Evolutionary conservation across 176 grass and related monocot genomes (phyloP).

Genomic region (Bolboschoenus planiculmis): DNA sequence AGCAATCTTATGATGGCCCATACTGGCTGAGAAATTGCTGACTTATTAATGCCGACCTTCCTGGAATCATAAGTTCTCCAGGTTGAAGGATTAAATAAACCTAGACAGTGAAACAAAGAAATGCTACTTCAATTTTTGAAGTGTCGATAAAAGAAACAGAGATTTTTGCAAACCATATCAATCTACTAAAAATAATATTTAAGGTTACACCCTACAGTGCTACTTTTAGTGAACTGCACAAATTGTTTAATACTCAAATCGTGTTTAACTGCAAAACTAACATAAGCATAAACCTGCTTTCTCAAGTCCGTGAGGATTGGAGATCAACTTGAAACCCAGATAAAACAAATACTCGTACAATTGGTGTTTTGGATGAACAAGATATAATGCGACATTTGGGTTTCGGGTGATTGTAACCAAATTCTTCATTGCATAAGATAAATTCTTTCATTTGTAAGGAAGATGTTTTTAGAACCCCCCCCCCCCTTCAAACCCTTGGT

Average conservation of each 20-base stretch:
- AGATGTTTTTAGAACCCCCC: background rate
- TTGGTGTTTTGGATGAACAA: background rate
- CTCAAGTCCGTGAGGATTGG: background rate
- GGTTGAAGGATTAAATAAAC: conserved; percentile 45
- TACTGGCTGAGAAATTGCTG: conserved; percentile 32
- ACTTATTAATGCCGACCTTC: conserved; percentile 34
- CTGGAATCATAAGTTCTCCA: conserved; percentile 61
- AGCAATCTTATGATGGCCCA: conserved; percentile 47
- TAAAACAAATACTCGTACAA: background rate
- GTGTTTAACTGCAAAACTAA: background rate
- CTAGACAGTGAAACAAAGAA: conserved; percentile 21
- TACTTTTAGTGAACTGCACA: background rate
- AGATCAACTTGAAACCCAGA: background rate
- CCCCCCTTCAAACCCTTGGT: too few species aligned
- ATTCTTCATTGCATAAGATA: background rate
- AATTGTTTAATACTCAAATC: background rate
- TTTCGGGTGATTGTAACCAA: too few species aligned
- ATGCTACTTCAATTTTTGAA: background rate
- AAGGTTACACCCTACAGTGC: background rate
- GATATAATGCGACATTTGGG: background rate
- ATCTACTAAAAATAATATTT: background rate
- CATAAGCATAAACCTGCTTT: background rate
- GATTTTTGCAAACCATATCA: background rate
- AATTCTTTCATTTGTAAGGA: background rate
- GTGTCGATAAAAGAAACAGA: background rate